Base-by-base conservation (phyloP, 495 filamentous ascomycete species). In the Amphirosellinia nigrospora region DNA sequence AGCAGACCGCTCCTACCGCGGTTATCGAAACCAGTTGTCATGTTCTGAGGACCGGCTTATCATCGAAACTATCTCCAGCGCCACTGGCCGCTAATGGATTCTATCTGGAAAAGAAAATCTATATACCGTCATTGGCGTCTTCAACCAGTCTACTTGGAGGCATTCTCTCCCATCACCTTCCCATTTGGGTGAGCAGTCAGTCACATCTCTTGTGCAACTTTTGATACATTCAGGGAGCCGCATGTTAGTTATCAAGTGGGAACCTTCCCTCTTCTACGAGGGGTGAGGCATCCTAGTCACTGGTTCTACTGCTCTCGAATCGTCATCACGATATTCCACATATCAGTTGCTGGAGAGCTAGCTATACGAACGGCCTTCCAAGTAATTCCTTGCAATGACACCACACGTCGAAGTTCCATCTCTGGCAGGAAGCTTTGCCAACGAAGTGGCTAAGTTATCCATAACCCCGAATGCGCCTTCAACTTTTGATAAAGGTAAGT, bases 1-100 rank as follows among this genome's bases (percentile, higher is more conserved):
- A 26, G 4, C 19, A 64, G 61, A 64, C 61, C 61, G 61, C 61
- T 64, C 28, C 50, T 64, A 21, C 46, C 48, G 63, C 48, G 46
- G 21, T 38, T 52, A 34, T 21, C 46, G n/a, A 19, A 23, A 39
- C 28, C 45, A 11, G 46, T 28, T 23, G 4, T 10, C n/a, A 36
- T 34, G n/a, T 53, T 36, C 8, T 39, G 48, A 41, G 46, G 21
- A 41, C 39, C 19, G 39, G 45, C 62, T 65, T 52, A 65, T 53
- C 61, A 41, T 53, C 60, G 43, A 64, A 43, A 28, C 13, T 21
- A 50, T 34, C 26, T 19, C 43, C 6, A 64, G 36, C 60, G 46
- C 46, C 46, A 65, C 63, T 34, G 32, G n/a, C 19, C 7, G 63
- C 34, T 65, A 34, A 39, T 10, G 19, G 46, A 4, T 28, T 28